phyloP scores from a whole-genome alignment of 2,329 filamentous ascomycete species.

The Colletotrichum musae region DNA sequence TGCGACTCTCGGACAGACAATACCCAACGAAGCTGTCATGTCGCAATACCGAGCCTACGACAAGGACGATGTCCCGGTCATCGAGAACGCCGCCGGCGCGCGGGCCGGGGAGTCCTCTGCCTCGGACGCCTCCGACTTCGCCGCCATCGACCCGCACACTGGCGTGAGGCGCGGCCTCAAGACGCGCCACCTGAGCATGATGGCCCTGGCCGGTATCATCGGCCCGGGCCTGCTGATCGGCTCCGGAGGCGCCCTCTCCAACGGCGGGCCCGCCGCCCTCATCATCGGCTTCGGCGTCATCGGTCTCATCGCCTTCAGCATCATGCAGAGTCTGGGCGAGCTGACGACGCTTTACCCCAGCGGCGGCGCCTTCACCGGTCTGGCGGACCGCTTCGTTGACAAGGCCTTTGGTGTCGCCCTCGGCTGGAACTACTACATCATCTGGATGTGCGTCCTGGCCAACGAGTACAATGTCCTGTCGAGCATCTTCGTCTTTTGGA shows the following conservation, averaged over 20 bases:
- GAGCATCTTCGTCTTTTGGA: conserved; percentile 77
- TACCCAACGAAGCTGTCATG: conserved; percentile 6
- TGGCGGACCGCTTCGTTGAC: conserved; percentile 80
- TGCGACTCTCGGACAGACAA: background rate
- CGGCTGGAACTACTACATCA: conserved; percentile 81
- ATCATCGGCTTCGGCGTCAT: conserved; percentile 82
- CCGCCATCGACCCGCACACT: conserved; percentile 70
- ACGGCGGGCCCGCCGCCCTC: conserved; percentile 79
- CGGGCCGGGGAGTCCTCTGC: conserved; percentile 26
- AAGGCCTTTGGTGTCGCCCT: conserved; percentile 78
- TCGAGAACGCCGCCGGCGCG: conserved; percentile 10
- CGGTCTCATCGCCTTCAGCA: conserved; percentile 76
- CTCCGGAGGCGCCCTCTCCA: conserved; percentile 76
- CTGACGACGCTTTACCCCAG: conserved; percentile 81
- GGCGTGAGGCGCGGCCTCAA: conserved; percentile 80
- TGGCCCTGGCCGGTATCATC: conserved; percentile 73
- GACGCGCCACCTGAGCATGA: conserved; percentile 77
- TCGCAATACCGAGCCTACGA: conserved; percentile 36
- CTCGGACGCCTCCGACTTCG: conserved; percentile 59
- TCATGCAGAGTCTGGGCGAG: conserved; percentile 83
- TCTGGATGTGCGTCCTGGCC: conserved; percentile 75
- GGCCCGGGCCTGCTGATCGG: conserved; percentile 82
- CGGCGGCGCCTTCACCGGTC: conserved; percentile 78
- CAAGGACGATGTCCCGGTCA: conserved; percentile 34
- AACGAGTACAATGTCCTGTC: conserved; percentile 81